phyloP scores from a whole-genome alignment of 2,329 filamentous ascomycete species.

The Venturia pyrina region DNA sequence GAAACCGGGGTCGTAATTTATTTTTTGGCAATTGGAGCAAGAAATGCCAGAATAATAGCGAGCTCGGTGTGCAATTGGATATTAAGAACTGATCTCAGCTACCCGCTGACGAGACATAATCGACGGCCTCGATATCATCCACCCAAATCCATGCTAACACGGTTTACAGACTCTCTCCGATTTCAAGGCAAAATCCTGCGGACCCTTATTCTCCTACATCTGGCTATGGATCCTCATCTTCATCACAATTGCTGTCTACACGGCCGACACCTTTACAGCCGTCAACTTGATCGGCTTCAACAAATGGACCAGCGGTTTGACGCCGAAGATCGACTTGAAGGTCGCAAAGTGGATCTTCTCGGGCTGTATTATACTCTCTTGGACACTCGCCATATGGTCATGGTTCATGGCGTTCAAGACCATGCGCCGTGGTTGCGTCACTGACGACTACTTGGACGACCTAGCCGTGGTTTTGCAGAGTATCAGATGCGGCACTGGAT shows the following conservation, averaged over 20 bases:
- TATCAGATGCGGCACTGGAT: slow-evolving; percentile 62
- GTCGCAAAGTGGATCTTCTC: slow-evolving; percentile 94
- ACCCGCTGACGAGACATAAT: neutral
- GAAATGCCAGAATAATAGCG: neutral
- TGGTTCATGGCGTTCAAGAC: slow-evolving; percentile 70
- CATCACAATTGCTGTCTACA: slow-evolving; percentile 75
- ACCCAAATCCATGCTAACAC: neutral
- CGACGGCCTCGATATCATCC: neutral
- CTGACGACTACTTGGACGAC: slow-evolving; percentile 83
- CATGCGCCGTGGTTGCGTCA: slow-evolving; percentile 75
- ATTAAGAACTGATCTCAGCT: neutral
- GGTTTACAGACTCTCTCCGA: slow-evolving; percentile 44
- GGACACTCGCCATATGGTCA: slow-evolving; percentile 70
- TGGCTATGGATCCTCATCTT: slow-evolving; percentile 75
- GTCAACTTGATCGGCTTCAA: slow-evolving; percentile 84
- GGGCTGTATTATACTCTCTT: slow-evolving; percentile 82
- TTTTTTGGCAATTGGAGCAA: neutral
- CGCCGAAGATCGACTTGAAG: slow-evolving; percentile 65
- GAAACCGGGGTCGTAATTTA: neutral
- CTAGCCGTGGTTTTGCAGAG: slow-evolving; percentile 78
- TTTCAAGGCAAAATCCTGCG: slow-evolving; percentile 75
- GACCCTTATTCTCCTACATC: slow-evolving; percentile 67
- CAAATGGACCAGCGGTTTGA: slow-evolving; percentile 75
- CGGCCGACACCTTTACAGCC: slow-evolving; percentile 84
- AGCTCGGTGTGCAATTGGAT: neutral